Evolutionary conservation across 225 moss, liverwort and hornwort genomes (phyloP).

Genomic region (Anthoceros angustus): DNA sequence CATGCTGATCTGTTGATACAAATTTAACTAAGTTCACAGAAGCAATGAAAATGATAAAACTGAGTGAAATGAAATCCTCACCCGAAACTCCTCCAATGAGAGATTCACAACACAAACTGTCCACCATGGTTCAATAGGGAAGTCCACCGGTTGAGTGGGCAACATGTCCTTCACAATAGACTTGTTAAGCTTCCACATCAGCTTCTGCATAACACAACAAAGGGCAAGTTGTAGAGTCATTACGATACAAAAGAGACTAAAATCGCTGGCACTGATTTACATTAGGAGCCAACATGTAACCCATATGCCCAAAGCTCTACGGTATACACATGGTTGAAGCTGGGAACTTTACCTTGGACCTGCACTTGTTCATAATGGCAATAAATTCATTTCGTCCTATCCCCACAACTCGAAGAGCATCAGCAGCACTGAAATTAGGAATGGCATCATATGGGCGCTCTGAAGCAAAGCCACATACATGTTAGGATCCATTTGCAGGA

Average conservation of each 20-base stretch:
- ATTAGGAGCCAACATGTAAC: no score
- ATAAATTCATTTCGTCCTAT: conserved; percentile 96
- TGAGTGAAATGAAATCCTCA: conserved; percentile 19
- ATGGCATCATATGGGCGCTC: conserved; percentile 96
- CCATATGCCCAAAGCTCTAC: no score
- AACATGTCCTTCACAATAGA: conserved; percentile 93
- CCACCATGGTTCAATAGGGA: conserved; percentile 96
- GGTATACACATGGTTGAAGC: no score
- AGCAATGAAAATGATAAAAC: not conserved
- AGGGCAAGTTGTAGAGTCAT: conserved; percentile 1
- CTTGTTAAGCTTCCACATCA: conserved; percentile 99
- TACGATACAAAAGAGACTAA: not conserved
- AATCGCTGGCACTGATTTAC: no score
- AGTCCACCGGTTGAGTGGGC: conserved; percentile 57
- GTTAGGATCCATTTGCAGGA: not conserved
- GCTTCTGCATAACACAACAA: conserved; percentile 32
- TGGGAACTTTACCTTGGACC: conserved; percentile 55
- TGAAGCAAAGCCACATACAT: conserved; percentile 17
- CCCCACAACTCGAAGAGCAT: conserved; percentile 76
- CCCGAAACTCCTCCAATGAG: conserved; percentile 88
- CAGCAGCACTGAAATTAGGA: conserved; percentile 97
- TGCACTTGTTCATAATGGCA: conserved; percentile 98
- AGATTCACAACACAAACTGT: conserved; percentile 79
- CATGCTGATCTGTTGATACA: not conserved
- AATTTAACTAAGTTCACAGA: not conserved